Conservation (phyloP, 2,329 filamentous ascomycete genomes). For the Pseudocercospora pini-densiflorae region DNA sequence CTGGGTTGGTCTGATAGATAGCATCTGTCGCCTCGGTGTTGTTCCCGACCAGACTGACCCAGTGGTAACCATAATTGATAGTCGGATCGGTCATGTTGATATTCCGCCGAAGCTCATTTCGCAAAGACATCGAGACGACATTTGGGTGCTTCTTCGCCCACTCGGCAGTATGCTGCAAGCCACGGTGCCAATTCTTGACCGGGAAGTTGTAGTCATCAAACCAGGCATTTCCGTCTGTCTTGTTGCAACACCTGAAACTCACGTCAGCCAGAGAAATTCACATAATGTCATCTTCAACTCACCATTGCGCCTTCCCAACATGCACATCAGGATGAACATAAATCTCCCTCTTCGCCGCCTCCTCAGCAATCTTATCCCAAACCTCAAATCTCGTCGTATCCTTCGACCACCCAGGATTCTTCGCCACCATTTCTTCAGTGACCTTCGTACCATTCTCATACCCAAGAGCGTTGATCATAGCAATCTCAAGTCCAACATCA, state of each 20-base stretch:
- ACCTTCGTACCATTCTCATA: conserved; percentile 47
- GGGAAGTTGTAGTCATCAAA: conserved; percentile 48
- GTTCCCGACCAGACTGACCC: conserved; percentile 33
- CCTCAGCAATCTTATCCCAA: conserved; percentile 36
- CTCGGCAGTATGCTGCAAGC: conserved; percentile 29
- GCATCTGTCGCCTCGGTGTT: conserved; percentile 32
- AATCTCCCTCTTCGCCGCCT: conserved; percentile 49
- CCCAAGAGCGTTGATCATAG: conserved; percentile 46
- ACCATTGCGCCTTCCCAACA: conserved; percentile 61
- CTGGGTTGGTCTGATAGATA: conserved; percentile 31
- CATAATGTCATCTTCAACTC: background rate
- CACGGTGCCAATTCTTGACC: conserved; percentile 31
- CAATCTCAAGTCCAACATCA: conserved; percentile 46
- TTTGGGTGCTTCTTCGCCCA: conserved; percentile 33
- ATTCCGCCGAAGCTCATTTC: conserved; percentile 32
- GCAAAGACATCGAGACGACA: conserved; percentile 34
- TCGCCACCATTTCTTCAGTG: conserved; percentile 42
- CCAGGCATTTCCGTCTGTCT: conserved; percentile 62
- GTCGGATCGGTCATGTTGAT: conserved; percentile 29
- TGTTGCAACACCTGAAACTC: conserved; percentile 53
- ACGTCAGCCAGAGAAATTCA: background rate
- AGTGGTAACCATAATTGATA: conserved; percentile 30
- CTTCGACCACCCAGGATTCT: conserved; percentile 44
- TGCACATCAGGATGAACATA: conserved; percentile 67
- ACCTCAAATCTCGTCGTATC: conserved; percentile 47